Base-by-base conservation (phyloP, 805 yeast species). In the Wickerhamomyces queroliae region DNA sequence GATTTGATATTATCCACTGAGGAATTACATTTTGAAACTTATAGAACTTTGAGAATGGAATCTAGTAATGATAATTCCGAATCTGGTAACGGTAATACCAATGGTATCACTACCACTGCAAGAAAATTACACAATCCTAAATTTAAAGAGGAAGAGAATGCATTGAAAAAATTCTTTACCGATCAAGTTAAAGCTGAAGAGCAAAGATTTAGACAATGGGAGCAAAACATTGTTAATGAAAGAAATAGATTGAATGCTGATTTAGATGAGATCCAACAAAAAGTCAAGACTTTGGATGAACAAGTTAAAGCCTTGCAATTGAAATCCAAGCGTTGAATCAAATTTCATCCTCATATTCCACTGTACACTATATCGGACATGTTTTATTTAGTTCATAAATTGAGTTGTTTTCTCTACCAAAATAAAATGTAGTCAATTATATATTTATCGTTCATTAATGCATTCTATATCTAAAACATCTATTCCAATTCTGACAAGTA, bases 181-280 rank as follows among this genome's bases (percentile, higher is more conserved):
- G 33, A 90, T 63, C 97, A 93, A 69, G 87, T 93, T 44, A 90
- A 91, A 68, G 85, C 85, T 35, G 99, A 93, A 68, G 99, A 93
- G 58, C 95, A 88, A 56, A 78, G 99, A 59, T 93, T 93, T 65
- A 86, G 95, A 71, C 96, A 91, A 70, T 93, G 99, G 99, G 97
- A 90, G 68, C 86, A 89, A 53, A 91, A 93, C 60, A 87, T 93
- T 52, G 93, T 89, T 50, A 88, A 87, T 52, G 97, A 93, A 69
- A 84, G 96, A 68, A 86, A 89, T 64, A 78, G 95, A 62, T 74
- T 93, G 60, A 93, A 93, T 67, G 84, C 83, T 63, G 99, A 93
- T 64, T 74, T 93, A 55, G 96, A 91, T 55, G 88, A 84, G 52
- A 78, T 90, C 66, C 96, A 89, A 63, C 64, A 74, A 42, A 81